phyloP scores from a whole-genome alignment of 345 rosid genomes.

The Sapria himalayana region DNA sequence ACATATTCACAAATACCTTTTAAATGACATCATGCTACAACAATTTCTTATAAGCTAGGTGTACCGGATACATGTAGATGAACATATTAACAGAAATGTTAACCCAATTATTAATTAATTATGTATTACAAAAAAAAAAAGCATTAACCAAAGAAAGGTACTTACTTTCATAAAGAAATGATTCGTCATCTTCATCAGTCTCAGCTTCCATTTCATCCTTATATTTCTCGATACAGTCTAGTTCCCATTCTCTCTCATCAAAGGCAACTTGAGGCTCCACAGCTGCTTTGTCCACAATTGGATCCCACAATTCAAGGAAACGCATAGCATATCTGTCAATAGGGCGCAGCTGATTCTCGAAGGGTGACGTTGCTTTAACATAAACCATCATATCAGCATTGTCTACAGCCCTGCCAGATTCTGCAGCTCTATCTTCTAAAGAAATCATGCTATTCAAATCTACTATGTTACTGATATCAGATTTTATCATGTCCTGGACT shows the following conservation, averaged over 20 bases:
- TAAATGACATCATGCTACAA: no score
- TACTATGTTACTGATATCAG: constrained; percentile 21
- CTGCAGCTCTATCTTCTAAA: constrained; percentile 34
- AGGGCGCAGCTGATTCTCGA: constrained; percentile 80
- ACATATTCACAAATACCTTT: no score
- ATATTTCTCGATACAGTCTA: constrained; percentile 78
- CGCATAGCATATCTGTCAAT: constrained; percentile 87
- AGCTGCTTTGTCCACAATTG: constrained; percentile 60
- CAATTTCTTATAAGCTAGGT: no score
- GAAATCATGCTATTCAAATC: constrained; percentile 14
- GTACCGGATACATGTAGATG: no score
- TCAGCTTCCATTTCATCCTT: constrained; percentile 99
- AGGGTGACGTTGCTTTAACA: constrained; percentile 66
- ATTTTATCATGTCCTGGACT: constrained; percentile 25
- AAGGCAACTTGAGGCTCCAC: constrained; percentile 47
- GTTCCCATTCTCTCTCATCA: constrained; percentile 94
- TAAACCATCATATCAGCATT: constrained; percentile 76
- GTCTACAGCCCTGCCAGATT: constrained; percentile 52
- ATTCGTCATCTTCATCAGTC: constrained; percentile 95
- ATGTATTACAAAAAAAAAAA: background rate
- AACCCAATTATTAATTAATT: no score
- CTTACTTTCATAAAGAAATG: constrained; percentile 93
- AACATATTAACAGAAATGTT: no score
- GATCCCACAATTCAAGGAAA: constrained; percentile 86
- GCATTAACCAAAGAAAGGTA: constrained; percentile 1